A percentile compares a stretch with the other conserved stretches of the same genome.
Conservation (phyloP, 345 rosid species). For the Murraya koenigii region DNA sequence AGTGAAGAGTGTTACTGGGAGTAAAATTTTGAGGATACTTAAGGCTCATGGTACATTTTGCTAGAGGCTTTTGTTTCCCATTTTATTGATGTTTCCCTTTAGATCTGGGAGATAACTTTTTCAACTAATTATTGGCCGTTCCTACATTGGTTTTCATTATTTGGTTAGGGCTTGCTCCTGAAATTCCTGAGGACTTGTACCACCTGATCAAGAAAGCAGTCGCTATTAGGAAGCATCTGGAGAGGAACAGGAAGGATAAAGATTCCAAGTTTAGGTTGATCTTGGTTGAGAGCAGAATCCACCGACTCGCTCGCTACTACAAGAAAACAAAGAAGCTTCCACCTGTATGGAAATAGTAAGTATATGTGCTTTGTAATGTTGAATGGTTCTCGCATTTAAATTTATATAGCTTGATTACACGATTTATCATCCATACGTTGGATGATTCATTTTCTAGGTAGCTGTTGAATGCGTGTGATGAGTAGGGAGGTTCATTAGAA, state of each 20-base stretch:
- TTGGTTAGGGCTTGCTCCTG: constrained; percentile 73
- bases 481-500: no score
- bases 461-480: background rate
- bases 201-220: constrained; percentile 94
- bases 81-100: background rate
- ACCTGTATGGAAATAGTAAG: constrained; percentile 92
- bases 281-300: constrained; percentile 92
- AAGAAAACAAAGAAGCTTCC: constrained; percentile 97
- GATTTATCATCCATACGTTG: background rate
- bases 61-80: background rate
- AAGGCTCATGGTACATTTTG: constrained; percentile 51
- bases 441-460: background rate
- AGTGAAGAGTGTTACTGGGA: constrained; percentile 65
- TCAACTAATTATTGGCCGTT: background rate
- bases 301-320: constrained; percentile 92
- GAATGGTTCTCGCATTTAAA: background rate
- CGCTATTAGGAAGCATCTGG: constrained; percentile 90
- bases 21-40: constrained; percentile 59
- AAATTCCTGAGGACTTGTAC: constrained; percentile 87
- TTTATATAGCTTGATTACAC: background rate
- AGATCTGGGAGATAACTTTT: background rate
- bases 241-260: constrained; percentile 96
- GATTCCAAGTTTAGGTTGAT: constrained; percentile 89
- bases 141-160: background rate
- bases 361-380: background rate